phyloP scores from a whole-genome alignment of 345 rosid species.

The Eucalyptus pumila region DNA sequence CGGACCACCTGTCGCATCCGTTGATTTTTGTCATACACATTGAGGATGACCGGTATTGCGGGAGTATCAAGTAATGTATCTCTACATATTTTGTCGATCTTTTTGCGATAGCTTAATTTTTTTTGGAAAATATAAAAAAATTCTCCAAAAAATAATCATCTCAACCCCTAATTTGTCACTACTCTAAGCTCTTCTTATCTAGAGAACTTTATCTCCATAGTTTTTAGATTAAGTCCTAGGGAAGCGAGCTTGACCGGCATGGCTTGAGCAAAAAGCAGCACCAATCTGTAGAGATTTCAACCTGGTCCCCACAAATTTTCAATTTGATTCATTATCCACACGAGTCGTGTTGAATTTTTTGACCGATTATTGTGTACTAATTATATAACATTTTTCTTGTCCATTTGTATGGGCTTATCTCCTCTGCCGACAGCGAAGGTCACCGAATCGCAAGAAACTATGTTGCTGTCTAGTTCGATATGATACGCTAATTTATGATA shows the following conservation, averaged over 20 bases:
- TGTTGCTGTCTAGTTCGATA: not conserved
- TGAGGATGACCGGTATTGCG: not conserved
- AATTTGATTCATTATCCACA: too few relatives aligned
- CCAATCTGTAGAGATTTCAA: not conserved
- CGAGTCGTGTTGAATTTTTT: too few relatives aligned
- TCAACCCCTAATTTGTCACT: not conserved
- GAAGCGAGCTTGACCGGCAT: not conserved
- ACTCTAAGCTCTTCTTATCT: not conserved
- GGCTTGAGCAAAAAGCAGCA: not conserved
- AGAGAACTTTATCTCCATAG: not conserved
- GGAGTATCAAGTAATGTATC: not conserved
- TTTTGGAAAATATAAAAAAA: too few relatives aligned
- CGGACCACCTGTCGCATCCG: not conserved
- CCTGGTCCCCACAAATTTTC: too few relatives aligned
- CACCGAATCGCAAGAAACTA: not conserved
- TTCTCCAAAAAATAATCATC: not conserved
- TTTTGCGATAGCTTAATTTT: too few relatives aligned
- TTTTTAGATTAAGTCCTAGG: not conserved
- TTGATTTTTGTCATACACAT: not conserved
- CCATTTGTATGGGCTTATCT: not conserved
- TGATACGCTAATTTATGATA: not conserved
- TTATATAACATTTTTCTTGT: not conserved
- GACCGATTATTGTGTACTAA: too few relatives aligned
- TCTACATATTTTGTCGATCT: not conserved
- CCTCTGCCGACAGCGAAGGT: not conserved